Evolutionary conservation across 1,139 yeast genomes (phyloP), one percentile per base, ranked within the genome.

Genomic region (Hyphopichia fennica): DNA sequence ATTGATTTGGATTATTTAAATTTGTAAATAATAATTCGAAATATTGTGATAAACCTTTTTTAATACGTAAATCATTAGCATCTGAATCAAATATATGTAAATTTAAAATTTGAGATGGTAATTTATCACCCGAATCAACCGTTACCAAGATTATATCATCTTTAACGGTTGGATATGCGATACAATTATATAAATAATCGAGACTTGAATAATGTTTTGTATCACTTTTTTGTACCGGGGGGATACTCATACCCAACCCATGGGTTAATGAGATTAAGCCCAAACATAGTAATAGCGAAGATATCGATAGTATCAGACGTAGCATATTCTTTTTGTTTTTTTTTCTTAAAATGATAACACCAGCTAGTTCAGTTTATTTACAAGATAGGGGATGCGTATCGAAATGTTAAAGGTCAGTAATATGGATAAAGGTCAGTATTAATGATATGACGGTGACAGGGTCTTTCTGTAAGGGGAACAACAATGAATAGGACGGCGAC

Each of bases 21-120:
- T 69, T 70, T 44, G 69, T 63, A 46, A 72, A 65, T 43, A 72
- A 69, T 25, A 72, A 47, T 33, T 62, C 56, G 16, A 59, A 45
- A 28, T 67, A 72, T 17, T 53, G 53, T 15, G 54, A 45, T 29
- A 72, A 51, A 47, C 68, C 67, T 23, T 54, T 51, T 43, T 65
- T 59, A 39, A 54, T 53, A 35, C 77, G 58, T 40, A 72, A 58
- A 13, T 55, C 48, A 48, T 71, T 72, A 37, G 63, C 58, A 19
- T 65, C 67, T 23, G 64, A 63, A 46, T 73, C 79, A 45, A 72
- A 62, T 4, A 73, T 63, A 38, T 59, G 57, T 37, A 73, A 52
- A 46, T 70, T 67, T 43, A 73, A 58, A 22, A 43, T 41, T 45
- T 73, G 79, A n/a, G 71, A 61, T 6, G 60, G 51, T 4, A 62